Base-by-base conservation (phyloP, 2,329 filamentous ascomycete species). In the Epicoccum sorghinum region DNA sequence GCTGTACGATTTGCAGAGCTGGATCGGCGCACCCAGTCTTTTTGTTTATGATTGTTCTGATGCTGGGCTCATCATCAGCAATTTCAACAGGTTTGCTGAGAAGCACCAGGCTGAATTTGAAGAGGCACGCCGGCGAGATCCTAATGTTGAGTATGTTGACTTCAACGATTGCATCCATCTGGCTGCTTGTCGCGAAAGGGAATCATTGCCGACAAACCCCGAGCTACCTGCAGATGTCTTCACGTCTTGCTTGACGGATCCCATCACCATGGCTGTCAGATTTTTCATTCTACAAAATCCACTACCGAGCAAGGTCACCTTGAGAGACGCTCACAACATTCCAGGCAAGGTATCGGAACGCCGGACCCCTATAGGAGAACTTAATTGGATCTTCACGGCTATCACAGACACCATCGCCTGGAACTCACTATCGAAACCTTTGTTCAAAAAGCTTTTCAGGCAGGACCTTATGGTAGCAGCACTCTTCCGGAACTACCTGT, bases 381-480 rank as follows among this genome's bases (percentile, higher is more conserved):
- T 99, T 12, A 99, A 99, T 70, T 99, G 95, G 95, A 99, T 99
- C 32, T 98, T 99, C 71, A 99, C 95, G 0, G 95, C 95, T 49
- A 98, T 99, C 61, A 99, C 95, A 0, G 95, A 99, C 72, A 98
- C 93, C 1, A 99, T 99, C 67, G 95, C 95, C 0, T 99, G 95
- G 95, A 98, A 96, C 29, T 96, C 91, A 4, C 79, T 99, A 4
- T 91, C 93, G 3, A 89, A 93, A 40, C 86, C 92, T 18, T 79
- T 97, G 9, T 99, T 99, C 77, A 93, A 96, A 75, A 96, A 96
- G 75, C 90, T 98, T 56, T 99, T 99, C 75, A 82, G 95, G 37
- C 95, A 99, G 74, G 95, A 99, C 73, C 82, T 99, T 10, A 98
- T 99, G 93, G 95, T 99, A n/a, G 95, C 95, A 10, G 95, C 95